Percentiles rank a stretch among this genome's conserved stretches.
Conservation (phyloP, 2,329 filamentous ascomycete genomes). For the Sclerotinia minor region DNA sequence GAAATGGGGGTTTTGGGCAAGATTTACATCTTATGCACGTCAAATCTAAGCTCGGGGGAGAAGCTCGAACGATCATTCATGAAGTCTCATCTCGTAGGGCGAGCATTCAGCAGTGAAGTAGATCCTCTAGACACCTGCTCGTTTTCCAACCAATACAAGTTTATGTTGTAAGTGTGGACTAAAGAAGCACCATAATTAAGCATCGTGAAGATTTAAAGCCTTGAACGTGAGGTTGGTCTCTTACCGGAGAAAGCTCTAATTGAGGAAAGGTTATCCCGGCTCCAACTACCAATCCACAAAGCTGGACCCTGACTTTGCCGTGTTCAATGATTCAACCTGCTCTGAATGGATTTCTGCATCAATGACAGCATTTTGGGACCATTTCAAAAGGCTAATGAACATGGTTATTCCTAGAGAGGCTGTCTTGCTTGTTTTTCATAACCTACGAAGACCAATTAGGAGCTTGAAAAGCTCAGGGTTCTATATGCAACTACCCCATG, state of each 20-base stretch:
- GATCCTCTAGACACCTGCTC: background rate
- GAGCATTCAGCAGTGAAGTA: slow-evolving; percentile 3
- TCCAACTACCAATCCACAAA: slow-evolving; percentile 3
- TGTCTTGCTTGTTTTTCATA: background rate
- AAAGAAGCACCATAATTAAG: background rate
- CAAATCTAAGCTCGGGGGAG: slow-evolving; percentile 15
- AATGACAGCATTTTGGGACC: slow-evolving; percentile 2
- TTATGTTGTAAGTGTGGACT: background rate
- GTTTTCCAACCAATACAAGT: background rate
- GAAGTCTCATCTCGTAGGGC: background rate
- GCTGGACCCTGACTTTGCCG: slow-evolving; percentile 16
- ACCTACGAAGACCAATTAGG: background rate
- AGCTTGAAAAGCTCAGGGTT: background rate
- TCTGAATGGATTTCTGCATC: slow-evolving; percentile 6
- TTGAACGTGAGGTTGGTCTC: background rate
- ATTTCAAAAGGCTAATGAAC: slow-evolving; percentile 1
- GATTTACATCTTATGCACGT: slow-evolving; percentile 19
- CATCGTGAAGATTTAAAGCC: slow-evolving; percentile 7
- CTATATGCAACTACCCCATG: background rate
- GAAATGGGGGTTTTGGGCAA: slow-evolving; percentile 11
- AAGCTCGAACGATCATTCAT: slow-evolving; percentile 11
- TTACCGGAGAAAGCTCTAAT: slow-evolving; percentile 6
- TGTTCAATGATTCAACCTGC: background rate
- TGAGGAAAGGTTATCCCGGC: background rate
- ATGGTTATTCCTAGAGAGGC: slow-evolving; percentile 14